Base-by-base conservation (phyloP, 352 stramenopile species). In the Phytophthora melonis region DNA sequence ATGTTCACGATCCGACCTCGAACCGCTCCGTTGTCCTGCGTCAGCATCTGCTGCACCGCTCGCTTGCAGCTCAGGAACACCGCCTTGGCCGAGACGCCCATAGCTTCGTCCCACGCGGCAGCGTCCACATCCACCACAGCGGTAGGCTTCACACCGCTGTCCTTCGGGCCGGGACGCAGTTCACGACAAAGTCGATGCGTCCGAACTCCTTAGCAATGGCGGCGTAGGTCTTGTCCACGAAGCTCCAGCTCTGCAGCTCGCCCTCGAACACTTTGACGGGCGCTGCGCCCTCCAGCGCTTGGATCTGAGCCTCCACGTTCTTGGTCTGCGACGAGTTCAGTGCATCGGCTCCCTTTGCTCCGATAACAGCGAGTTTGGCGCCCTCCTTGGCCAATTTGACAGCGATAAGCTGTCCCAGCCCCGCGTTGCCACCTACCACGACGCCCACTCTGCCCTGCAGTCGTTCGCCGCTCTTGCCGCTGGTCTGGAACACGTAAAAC, bases 121-220 rank as follows among this genome's bases (percentile, higher is more conserved):
- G 77, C 74, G 13, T 89, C 74, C 30, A 83, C 60, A 23, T 91
- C 80, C 21, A 80, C 74, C 14, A 91, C 68, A 43, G 71, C 25
- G 9, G 36, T 80, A 5, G 74, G 68, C 70, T 87, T 86, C 43
- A 72, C 72, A 0, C 66, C 77, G 43, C 68, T 75, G 8, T 70
- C 70, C 16, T 71, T 72, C 5, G 75, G 78, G 73, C 52, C 0
- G 83, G 79, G 11, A 92, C 68, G 57, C 84, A 93, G 72, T 93
- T 92, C 62, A 92, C 83, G 16, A 92, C 83, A 78, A 93, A 93
- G 72, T 92, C 86, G 25, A 92, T 83, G 59, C 86, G 86, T 56
- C 74, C 79, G 62, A 88, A 82, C 41, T 81, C 52, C 56, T 83
- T 83, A 23, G 77, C 79, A 27, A 90, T 70, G 1, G 62, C 65